Percentiles rank a stretch among this genome's conserved stretches.
Conservation (phyloP, 768 basidiomycete genomes). For the Candolleomyces eurysporus region DNA sequence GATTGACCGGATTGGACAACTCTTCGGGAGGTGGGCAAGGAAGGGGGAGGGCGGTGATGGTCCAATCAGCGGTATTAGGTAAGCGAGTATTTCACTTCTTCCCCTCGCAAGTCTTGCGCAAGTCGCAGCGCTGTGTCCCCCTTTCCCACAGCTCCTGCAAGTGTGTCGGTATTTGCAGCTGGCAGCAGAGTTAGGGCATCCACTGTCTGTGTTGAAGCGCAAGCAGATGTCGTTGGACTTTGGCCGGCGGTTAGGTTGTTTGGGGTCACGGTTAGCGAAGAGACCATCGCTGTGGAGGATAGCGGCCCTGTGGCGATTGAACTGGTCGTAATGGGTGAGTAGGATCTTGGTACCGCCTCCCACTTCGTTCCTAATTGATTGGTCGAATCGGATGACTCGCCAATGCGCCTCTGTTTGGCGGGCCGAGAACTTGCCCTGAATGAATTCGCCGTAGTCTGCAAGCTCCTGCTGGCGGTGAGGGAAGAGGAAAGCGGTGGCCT, state of each 20-base stretch:
- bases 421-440: slow-evolving; percentile 21
- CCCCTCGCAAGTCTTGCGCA: neutral
- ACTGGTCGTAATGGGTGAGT: slow-evolving; percentile 19
- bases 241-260: neutral
- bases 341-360: slow-evolving; percentile 11
- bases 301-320: neutral
- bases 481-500: slow-evolving; percentile 24
- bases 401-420: slow-evolving; percentile 6
- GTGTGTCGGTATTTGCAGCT: neutral
- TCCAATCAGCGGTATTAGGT: no score
- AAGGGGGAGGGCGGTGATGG: no score
- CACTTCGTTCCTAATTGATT: slow-evolving; percentile 23
- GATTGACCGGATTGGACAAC: no score
- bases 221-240: neutral
- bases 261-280: neutral
- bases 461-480: slow-evolving; percentile 25
- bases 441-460: slow-evolving; percentile 21
- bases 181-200: neutral
- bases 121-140: neutral
- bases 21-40: no score
- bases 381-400: slow-evolving; percentile 29
- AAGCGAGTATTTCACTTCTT: slow-evolving; percentile 3
- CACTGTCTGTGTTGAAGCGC: neutral
- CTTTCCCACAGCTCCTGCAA: neutral
- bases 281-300: slow-evolving; percentile 5